Conservation (phyloP, 768 basidiomycete genomes). For the Suillus luteus region DNA sequence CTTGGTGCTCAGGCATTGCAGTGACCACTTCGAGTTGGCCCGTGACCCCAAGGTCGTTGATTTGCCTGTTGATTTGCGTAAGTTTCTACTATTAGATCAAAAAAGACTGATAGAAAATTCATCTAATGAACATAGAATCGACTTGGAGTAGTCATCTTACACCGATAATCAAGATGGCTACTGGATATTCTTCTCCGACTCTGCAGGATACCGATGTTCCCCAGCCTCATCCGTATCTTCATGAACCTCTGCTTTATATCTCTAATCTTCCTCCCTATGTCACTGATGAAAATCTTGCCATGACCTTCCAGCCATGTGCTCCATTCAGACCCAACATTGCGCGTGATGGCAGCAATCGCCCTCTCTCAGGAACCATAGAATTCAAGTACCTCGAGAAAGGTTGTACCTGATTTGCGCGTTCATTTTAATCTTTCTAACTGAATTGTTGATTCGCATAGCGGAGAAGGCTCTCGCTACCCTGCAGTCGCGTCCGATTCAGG, state of each 20-base stretch:
- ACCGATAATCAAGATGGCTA: conserved; percentile 39
- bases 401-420: conserved; percentile 36
- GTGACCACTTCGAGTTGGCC: conserved; percentile 28
- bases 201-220: conserved; percentile 34
- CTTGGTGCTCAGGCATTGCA: conserved; percentile 21
- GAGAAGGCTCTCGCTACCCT: conserved; percentile 88
- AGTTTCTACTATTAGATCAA: conserved; percentile 12
- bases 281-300: conserved; percentile 74
- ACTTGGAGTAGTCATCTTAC: conserved; percentile 23
- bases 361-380: conserved; percentile 75
- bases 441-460: conserved; percentile 45
- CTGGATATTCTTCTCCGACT: conserved; percentile 36
- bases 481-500: conserved; percentile 72
- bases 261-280: conserved; percentile 74
- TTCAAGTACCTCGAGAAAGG: conserved; percentile 84
- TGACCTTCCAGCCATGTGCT: conserved; percentile 71
- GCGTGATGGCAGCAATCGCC: conserved; percentile 54
- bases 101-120: not conserved
- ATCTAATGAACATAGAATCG: conserved; percentile 9
- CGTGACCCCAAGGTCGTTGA: conserved; percentile 34
- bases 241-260: conserved; percentile 81
- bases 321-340: conserved; percentile 80
- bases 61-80: conserved; percentile 28
- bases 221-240: conserved; percentile 77
- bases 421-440: conserved; percentile 12